These are phyloP conservation scores for Trypanosoma melophagium DNA, from an alignment of 208 protist species.

Conservation along the genomic window DNA sequence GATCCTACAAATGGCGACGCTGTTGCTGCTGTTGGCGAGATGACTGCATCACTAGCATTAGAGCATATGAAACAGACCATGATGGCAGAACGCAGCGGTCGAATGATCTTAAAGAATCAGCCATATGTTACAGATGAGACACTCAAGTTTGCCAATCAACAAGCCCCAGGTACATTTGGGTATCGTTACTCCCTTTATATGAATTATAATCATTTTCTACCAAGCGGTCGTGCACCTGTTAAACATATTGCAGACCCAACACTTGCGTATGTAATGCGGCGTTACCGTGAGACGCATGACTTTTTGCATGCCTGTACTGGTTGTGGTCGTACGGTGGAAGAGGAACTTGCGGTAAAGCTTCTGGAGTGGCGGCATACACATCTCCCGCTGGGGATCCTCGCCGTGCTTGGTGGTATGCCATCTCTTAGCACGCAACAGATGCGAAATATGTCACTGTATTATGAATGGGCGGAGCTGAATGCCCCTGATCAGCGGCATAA, in stretches of 20 bases:
- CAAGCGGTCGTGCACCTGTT: conserved; percentile 65
- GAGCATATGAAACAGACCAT: conserved; percentile 71
- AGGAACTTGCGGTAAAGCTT: conserved; percentile 84
- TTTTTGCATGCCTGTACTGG: conserved; percentile 68
- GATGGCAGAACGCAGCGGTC: conserved; percentile 73
- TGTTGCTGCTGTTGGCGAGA: conserved; percentile 74
- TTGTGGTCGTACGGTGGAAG: conserved; percentile 78
- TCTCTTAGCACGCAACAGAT: conserved; percentile 52
- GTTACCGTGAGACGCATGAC: conserved; percentile 87
- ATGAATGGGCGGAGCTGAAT: conserved; percentile 57
- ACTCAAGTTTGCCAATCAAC: conserved; percentile 44
- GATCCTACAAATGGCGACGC: conserved; percentile 65
- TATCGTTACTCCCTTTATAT: conserved; percentile 77
- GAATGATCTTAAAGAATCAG: conserved; percentile 55
- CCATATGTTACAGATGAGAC: conserved; percentile 62
- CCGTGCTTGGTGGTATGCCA: conserved; percentile 63
- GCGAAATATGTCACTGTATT: conserved; percentile 47
- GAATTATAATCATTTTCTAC: conserved; percentile 75
- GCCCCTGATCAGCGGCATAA: conserved; percentile 54
- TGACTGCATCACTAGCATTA: conserved; percentile 58
- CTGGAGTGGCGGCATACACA: conserved; percentile 83
- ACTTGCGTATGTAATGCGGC: conserved; percentile 83
- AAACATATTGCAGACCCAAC: conserved; percentile 63
- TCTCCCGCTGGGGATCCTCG: conserved; percentile 70
- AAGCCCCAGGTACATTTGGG: conserved; percentile 68